Conservation (phyloP, 2,329 filamentous ascomycete genomes). For the Talaromyces sp. region DNA sequence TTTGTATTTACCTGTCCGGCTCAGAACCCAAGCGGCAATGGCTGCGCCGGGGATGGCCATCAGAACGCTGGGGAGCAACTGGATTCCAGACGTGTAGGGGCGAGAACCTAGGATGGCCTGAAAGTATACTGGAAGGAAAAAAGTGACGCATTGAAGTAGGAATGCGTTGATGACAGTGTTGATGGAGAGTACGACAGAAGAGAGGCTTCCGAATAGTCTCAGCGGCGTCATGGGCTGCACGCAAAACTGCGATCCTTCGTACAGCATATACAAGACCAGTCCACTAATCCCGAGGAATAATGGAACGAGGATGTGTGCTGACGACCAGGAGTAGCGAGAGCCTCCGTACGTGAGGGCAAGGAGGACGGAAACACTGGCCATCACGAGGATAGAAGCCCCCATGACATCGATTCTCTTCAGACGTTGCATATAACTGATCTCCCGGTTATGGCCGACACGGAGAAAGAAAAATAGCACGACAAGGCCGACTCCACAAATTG, state of each 20-base stretch:
- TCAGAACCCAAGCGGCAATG: slow-evolving; percentile 25
- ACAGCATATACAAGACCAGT: slow-evolving; percentile 22
- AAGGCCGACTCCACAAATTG: slow-evolving; percentile 46
- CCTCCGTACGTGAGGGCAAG: slow-evolving; percentile 26
- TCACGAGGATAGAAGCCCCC: slow-evolving; percentile 43
- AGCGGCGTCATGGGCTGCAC: slow-evolving; percentile 28
- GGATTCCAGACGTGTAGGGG: slow-evolving; percentile 67
- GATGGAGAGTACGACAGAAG: slow-evolving; percentile 46
- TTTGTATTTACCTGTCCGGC: slow-evolving; percentile 26
- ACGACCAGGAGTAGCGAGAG: slow-evolving; percentile 51
- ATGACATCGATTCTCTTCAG: slow-evolving; percentile 49
- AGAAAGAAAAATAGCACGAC: slow-evolving; percentile 50
- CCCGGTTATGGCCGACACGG: slow-evolving; percentile 48
- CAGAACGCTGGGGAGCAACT: slow-evolving; percentile 54
- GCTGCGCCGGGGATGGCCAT: slow-evolving; percentile 21
- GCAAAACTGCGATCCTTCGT: slow-evolving; percentile 30
- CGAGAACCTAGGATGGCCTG: slow-evolving; percentile 65
- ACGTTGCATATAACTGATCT: slow-evolving; percentile 49
- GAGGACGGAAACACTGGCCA: slow-evolving; percentile 22
- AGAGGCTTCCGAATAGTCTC: slow-evolving; percentile 42
- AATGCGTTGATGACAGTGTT: slow-evolving; percentile 66
- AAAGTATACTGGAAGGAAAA: slow-evolving; percentile 82
- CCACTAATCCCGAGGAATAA: slow-evolving; percentile 45
- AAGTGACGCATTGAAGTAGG: slow-evolving; percentile 70
- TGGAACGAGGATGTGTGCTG: slow-evolving; percentile 50